Percentiles rank a stretch among this genome's conserved stretches.
phyloP scores from a whole-genome alignment of 2,329 filamentous ascomycete species.

The Amauroascus niger region DNA sequence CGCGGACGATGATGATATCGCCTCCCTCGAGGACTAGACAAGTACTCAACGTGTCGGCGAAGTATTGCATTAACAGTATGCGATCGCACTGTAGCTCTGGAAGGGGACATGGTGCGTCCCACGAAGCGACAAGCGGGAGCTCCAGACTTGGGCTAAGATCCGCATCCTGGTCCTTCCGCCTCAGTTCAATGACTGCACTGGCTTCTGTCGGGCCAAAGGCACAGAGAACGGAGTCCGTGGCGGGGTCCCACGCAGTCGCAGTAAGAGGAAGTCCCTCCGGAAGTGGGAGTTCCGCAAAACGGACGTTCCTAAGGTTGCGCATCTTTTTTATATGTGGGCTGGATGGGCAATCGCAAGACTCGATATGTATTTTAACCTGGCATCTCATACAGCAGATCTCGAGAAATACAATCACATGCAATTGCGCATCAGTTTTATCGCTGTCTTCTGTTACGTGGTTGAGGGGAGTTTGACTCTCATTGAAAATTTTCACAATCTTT shows the following conservation, averaged over 20 bases:
- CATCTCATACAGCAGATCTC: background rate
- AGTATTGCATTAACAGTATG: conserved; percentile 72
- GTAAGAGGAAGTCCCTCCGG: conserved; percentile 55
- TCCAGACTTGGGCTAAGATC: conserved; percentile 35
- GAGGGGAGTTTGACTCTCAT: too few species aligned
- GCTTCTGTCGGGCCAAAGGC: conserved; percentile 69
- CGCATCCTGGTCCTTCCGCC: conserved; percentile 37
- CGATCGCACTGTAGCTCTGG: conserved; percentile 66
- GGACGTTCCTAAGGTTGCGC: conserved; percentile 79
- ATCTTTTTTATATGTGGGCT: conserved; percentile 43
- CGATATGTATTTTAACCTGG: background rate
- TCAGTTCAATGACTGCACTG: conserved; percentile 64
- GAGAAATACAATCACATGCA: background rate
- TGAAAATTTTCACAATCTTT: conserved; percentile 4
- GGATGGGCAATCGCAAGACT: background rate
- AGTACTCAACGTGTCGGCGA: conserved; percentile 65
- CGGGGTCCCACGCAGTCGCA: conserved; percentile 75
- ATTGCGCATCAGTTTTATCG: background rate
- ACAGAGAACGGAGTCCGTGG: conserved; percentile 67
- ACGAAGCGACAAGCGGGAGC: conserved; percentile 58
- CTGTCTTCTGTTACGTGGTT: background rate
- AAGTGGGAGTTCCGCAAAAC: conserved; percentile 56
- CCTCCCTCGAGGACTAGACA: conserved; percentile 82
- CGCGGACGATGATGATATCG: conserved; percentile 77
- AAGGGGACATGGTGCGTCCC: conserved; percentile 75